Evolutionary conservation across 108 stramenopile species (phyloP), one percentile per base, ranked within the genome.

Genomic region (Pseudonitzschia multistriata): DNA sequence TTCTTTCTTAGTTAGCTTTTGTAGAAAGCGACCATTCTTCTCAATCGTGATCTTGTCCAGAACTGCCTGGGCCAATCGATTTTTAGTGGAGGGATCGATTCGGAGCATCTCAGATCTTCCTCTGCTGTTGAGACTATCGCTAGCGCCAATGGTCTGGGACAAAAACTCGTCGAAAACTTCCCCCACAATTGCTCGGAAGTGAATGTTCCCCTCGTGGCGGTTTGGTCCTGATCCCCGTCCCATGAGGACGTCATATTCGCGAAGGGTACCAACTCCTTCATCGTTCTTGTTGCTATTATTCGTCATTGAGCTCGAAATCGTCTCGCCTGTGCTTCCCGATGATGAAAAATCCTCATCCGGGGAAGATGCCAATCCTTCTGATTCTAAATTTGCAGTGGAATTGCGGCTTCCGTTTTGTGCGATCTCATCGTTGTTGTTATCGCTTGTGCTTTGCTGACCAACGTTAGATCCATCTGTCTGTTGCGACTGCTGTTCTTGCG

Each of bases 221-320:
- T 64, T 64, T 13, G 63, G 63, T 4, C 63, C 63, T 10, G 63
- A 40, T 39, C 63, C 63, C 39, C 63, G 37, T 28, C 63, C 63
- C 63, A 64, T 45, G 3, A 64, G 28, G 17, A 64, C 40, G 37
- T 64, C 63, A 15, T 59, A 59, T 33, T 59, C 57, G 13, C 57
- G 57, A 21, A 59, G 21, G 21, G 2, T 2, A 25, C 25, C 50
- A 52, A 52, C 50, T 2, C 0, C 22, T 52, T 52, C 24, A 0
- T 52, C 50, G 2, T 22, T 19, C 4, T 25, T 24, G 50, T 52
- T n/a, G n/a, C n/a, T n/a, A n/a, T n/a, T n/a, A n/a, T n/a, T n/a
- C n/a, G n/a, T n/a, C n/a, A n/a, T n/a, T n/a, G n/a, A n/a, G n/a
- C n/a, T n/a, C n/a, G n/a, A n/a, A n/a, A n/a, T n/a, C n/a, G n/a